Evolutionary conservation across 2,329 filamentous ascomycete genomes (phyloP).

Genomic region (Neonectria punicea): DNA sequence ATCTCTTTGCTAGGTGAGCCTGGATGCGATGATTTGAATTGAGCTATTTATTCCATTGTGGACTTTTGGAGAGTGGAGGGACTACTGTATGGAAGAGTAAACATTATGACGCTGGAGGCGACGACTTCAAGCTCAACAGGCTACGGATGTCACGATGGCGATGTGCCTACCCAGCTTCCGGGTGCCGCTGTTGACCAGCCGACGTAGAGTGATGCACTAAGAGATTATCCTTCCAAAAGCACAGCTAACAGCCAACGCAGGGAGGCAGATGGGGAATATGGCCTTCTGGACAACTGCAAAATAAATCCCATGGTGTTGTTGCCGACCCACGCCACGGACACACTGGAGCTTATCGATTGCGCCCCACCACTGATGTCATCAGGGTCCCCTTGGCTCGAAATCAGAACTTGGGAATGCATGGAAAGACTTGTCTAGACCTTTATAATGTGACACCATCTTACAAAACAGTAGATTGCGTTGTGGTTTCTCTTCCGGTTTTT

Average conservation of each 20-base stretch:
- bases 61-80: too few relatives aligned
- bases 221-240: neutral
- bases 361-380: conserved; percentile 1
- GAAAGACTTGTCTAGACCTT: neutral
- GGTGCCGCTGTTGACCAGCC: neutral
- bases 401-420: neutral
- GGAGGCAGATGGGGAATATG: neutral
- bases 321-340: neutral
- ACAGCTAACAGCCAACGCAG: neutral
- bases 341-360: conserved; percentile 1
- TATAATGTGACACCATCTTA: neutral
- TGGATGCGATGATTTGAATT: neutral
- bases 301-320: neutral
- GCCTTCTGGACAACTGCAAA: neutral
- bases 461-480: neutral
- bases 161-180: neutral
- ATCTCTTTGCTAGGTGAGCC: neutral
- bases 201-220: neutral
- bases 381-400: neutral
- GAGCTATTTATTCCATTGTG: neutral
- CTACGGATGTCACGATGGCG: neutral
- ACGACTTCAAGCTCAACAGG: neutral
- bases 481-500: neutral
- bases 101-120: neutral
- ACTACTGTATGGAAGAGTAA: too few relatives aligned